Evolutionary conservation across 257 asterid genomes (phyloP).

Genomic region (Solanum ossicruentum): DNA sequence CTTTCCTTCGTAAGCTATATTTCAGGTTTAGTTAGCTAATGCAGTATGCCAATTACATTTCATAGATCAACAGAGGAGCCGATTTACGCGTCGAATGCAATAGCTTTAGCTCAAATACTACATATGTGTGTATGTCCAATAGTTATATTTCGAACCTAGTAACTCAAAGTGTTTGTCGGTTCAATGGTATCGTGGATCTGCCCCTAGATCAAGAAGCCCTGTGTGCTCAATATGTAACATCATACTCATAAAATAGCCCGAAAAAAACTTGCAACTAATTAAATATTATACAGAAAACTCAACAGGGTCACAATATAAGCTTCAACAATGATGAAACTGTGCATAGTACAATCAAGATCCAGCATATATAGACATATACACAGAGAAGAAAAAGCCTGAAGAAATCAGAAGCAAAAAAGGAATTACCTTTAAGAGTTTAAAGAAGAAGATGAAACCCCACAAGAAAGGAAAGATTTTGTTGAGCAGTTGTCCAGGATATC

Average conservation of each 20-base stretch:
- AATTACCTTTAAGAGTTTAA: neutral
- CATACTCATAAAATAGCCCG: neutral
- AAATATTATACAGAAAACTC: neutral
- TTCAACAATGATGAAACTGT: neutral
- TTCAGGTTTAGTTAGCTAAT: neutral
- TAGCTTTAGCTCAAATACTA: neutral
- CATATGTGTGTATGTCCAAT: neutral
- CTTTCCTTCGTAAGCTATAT: neutral
- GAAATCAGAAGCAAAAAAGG: neutral
- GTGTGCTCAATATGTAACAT: neutral
- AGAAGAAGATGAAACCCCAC: neutral
- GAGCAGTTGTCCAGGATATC: neutral
- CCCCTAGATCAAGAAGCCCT: neutral
- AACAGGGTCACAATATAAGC: neutral
- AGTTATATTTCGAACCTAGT: neutral
- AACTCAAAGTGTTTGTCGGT: neutral
- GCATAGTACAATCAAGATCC: neutral
- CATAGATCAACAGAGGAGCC: neutral
- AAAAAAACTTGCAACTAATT: neutral
- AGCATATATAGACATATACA: neutral
- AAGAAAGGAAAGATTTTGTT: neutral
- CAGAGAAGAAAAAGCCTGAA: neutral
- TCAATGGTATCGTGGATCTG: neutral
- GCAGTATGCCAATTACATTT: neutral
- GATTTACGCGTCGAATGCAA: neutral